Conservation (phyloP, 805 yeast genomes). For the Candida sphagnicola region DNA sequence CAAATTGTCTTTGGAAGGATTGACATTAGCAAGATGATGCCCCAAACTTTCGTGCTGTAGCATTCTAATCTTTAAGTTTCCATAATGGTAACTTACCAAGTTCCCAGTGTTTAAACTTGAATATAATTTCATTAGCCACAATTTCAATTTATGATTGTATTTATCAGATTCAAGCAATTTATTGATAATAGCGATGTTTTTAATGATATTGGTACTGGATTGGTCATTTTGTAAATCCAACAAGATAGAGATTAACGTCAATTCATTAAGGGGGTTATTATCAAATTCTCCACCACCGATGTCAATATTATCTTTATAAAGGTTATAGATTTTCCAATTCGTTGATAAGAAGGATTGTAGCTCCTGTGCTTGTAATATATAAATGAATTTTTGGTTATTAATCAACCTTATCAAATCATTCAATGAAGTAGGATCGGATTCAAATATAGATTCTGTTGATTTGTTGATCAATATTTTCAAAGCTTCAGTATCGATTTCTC, state of each 20-base stretch:
- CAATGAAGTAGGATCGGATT: constrained; percentile 8
- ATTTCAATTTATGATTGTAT: constrained; percentile 66
- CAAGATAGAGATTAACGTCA: constrained; percentile 53
- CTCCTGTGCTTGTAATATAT: constrained; percentile 12
- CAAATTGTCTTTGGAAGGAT: constrained; percentile 41
- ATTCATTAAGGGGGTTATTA: constrained; percentile 65
- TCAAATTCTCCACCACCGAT: constrained; percentile 51
- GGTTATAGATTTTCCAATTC: constrained; percentile 18
- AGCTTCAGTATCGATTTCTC: constrained; percentile 6
- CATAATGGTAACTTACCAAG: constrained; percentile 48
- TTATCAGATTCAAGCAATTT: constrained; percentile 50
- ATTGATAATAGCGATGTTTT: constrained; percentile 56
- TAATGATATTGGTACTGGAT: constrained; percentile 21
- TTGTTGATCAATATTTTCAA: constrained; percentile 17
- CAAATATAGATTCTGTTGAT: constrained; percentile 11
- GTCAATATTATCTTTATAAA: constrained; percentile 23
- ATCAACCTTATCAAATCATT: constrained; percentile 22
- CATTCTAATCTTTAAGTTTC: constrained; percentile 60
- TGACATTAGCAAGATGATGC: constrained; percentile 37
- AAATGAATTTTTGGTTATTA: constrained; percentile 47
- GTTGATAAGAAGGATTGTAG: constrained; percentile 7
- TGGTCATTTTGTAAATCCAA: constrained; percentile 14
- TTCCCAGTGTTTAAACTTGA: constrained; percentile 51
- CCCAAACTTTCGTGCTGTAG: constrained; percentile 72
- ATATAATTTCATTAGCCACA: constrained; percentile 70